Conservation (phyloP, 2,329 filamentous ascomycete species). For the Knoxdaviesia capensis region DNA sequence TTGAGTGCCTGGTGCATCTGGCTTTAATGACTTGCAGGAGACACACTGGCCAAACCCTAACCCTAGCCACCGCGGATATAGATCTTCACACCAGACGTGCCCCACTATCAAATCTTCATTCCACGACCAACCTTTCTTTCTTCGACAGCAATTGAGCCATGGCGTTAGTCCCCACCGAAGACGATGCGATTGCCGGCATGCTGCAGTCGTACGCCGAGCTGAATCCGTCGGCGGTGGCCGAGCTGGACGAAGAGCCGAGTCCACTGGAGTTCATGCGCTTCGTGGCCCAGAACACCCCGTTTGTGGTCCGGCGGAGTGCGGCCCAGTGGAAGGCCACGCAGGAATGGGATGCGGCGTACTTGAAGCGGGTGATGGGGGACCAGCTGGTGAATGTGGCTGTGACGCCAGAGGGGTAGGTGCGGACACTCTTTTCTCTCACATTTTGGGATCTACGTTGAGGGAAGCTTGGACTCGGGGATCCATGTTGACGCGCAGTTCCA, state of each 20-base stretch:
- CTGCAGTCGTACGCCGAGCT: conserved; percentile 46
- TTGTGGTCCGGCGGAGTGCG: conserved; percentile 47
- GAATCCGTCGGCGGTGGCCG: conserved; percentile 39
- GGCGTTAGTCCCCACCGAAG: conserved; percentile 7
- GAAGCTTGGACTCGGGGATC: background rate
- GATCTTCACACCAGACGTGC: no score
- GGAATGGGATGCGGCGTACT: conserved; percentile 41
- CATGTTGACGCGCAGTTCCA: background rate
- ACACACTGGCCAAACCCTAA: no score
- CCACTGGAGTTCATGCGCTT: conserved; percentile 65
- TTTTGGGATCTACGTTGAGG: background rate
- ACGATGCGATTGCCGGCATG: conserved; percentile 28
- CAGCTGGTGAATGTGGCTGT: conserved; percentile 53
- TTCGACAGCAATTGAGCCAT: no score
- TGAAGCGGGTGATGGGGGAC: conserved; percentile 31
- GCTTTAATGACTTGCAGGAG: no score
- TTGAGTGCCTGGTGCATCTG: no score
- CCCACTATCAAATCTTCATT: no score
- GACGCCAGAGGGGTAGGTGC: conserved; percentile 45
- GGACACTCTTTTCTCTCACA: background rate
- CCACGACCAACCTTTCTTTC: no score
- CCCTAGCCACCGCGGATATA: no score
- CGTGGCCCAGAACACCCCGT: conserved; percentile 54
- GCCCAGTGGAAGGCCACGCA: conserved; percentile 39
- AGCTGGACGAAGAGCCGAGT: conserved; percentile 43